Percentiles rank a stretch among this genome's conserved stretches.
These are phyloP conservation scores for Kandelia obovata DNA, from an alignment of 345 rosid genomes.

Conservation along the genomic window DNA sequence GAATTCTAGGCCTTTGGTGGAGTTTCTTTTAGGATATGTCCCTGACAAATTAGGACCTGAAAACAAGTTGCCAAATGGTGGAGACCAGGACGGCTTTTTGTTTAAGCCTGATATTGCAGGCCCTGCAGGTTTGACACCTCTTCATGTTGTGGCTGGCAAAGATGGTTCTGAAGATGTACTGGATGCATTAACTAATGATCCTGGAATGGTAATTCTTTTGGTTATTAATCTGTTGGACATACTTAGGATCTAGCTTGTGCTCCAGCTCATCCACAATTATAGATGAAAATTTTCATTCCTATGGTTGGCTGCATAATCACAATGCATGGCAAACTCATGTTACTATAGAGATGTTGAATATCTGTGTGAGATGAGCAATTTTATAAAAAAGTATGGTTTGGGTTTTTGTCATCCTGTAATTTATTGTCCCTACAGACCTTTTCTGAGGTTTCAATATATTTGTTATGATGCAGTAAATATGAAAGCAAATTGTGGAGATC, in stretches of 20 bases:
- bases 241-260: neutral
- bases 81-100: slow-evolving; percentile 33
- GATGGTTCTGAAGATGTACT: slow-evolving; percentile 90
- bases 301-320: too few species aligned
- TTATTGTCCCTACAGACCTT: too few species aligned
- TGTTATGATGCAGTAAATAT: too few species aligned
- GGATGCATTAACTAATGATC: slow-evolving; percentile 83
- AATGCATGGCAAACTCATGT: too few species aligned
- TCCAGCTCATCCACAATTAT: too few species aligned
- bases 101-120: slow-evolving; percentile 85
- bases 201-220: slow-evolving; percentile 60
- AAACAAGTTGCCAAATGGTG: slow-evolving; percentile 19
- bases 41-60: slow-evolving; percentile 43
- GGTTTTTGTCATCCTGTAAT: too few species aligned
- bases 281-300: too few species aligned
- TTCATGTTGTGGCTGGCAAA: slow-evolving; percentile 98
- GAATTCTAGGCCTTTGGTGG: slow-evolving; percentile 72
- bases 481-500: too few species aligned
- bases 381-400: too few species aligned
- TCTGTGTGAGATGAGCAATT: too few species aligned
- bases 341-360: too few species aligned
- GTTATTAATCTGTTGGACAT: slow-evolving; percentile 1
- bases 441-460: too few species aligned
- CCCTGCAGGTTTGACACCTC: slow-evolving; percentile 97
- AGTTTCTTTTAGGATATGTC: slow-evolving; percentile 66